These are phyloP conservation scores for Colletotrichum acutatum DNA, from an alignment of 2,329 filamentous ascomycete species.

Conservation along the genomic window DNA sequence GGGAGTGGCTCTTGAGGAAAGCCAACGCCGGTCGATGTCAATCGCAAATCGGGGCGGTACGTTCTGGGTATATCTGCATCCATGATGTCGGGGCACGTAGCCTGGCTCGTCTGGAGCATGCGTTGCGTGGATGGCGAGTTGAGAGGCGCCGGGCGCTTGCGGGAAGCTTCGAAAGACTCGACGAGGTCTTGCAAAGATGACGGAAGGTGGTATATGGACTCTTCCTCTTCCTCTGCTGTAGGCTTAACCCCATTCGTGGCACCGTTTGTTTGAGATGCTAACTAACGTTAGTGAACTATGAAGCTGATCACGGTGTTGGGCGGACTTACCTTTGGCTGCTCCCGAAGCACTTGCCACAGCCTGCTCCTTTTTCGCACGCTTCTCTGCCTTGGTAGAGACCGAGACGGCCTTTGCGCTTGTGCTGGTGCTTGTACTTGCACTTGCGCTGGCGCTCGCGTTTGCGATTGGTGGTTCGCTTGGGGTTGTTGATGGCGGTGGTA, in stretches of 20 bases:
- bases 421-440: constrained; percentile 39
- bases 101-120: constrained; percentile 80
- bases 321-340: constrained; percentile 55
- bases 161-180: constrained; percentile 88
- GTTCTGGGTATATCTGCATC: constrained; percentile 86
- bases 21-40: constrained; percentile 78
- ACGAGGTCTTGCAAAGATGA: constrained; percentile 89
- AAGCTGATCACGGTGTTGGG: not conserved
- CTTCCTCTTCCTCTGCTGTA: constrained; percentile 67
- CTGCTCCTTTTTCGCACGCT: constrained; percentile 58
- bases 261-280: constrained; percentile 61
- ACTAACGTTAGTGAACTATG: constrained; percentile 10
- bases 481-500: constrained; percentile 42
- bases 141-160: constrained; percentile 71
- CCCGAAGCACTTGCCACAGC: constrained; percentile 55
- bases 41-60: constrained; percentile 85
- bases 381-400: constrained; percentile 45
- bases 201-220: constrained; percentile 93
- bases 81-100: constrained; percentile 76
- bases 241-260: constrained; percentile 62
- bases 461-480: constrained; percentile 41
- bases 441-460: constrained; percentile 38
- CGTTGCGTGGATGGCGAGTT: constrained; percentile 75
- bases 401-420: constrained; percentile 42
- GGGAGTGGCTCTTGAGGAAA: constrained; percentile 93